Percentiles rank a stretch among this genome's conserved stretches.
phyloP scores from a whole-genome alignment of 441 rosid species.

The Adansonia gregorii region DNA sequence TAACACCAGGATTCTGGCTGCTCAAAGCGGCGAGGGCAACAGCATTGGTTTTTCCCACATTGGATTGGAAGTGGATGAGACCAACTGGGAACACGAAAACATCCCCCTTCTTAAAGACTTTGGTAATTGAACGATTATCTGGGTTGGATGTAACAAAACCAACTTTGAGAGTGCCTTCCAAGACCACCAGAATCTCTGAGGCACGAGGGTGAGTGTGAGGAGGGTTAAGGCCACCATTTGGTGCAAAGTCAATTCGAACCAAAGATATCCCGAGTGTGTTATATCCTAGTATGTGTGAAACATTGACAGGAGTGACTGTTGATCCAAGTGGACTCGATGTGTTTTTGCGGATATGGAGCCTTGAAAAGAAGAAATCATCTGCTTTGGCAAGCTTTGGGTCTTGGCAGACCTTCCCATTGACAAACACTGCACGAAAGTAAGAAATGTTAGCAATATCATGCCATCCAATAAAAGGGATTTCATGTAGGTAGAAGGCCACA shows the following conservation, averaged over 20 bases:
- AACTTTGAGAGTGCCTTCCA: background rate
- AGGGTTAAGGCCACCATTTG: background rate
- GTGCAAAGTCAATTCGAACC: background rate
- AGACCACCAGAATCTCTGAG: background rate
- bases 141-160: background rate
- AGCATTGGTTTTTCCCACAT: background rate
- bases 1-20: constrained; percentile 6
- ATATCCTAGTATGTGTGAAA: background rate
- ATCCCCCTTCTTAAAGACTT: background rate
- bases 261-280: background rate
- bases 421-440: background rate
- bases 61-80: background rate
- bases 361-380: background rate
- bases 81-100: background rate
- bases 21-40: background rate
- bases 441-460: background rate
- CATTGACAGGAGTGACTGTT: constrained; percentile 4
- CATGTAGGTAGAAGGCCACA: background rate
- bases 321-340: background rate
- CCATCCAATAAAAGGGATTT: background rate
- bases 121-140: background rate
- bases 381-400: background rate
- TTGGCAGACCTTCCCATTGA: background rate
- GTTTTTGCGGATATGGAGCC: background rate
- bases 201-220: background rate